Conservation (phyloP, 768 basidiomycete species). For the Cystofilobasidium ferigula region DNA sequence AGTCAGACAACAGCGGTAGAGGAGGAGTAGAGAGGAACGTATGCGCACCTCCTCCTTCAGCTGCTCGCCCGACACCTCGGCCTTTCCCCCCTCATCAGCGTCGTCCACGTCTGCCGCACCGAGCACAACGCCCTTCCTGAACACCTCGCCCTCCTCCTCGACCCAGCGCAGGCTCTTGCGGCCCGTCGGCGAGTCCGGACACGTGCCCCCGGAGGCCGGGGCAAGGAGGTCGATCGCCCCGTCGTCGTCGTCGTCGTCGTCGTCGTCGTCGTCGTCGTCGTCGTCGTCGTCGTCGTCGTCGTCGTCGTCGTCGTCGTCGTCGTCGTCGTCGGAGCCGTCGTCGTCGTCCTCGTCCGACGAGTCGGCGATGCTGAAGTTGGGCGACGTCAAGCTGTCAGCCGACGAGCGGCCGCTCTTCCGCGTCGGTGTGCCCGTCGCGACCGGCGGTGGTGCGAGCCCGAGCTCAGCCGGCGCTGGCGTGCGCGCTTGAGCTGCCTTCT, state of each 20-base stretch:
- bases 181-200: slow-evolving; percentile 28
- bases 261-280: neutral
- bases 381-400: slow-evolving; percentile 57
- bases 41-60: slow-evolving; percentile 49
- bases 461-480: neutral
- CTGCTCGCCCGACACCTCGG: slow-evolving; percentile 57
- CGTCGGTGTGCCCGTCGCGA: neutral
- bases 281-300: neutral
- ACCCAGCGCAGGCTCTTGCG: slow-evolving; percentile 54
- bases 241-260: neutral
- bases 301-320: neutral
- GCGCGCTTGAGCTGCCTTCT: neutral
- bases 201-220: neutral
- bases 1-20: neutral
- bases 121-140: slow-evolving; percentile 74
- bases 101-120: slow-evolving; percentile 49
- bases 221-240: neutral
- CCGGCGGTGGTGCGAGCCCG: neutral
- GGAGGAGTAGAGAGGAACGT: slow-evolving; percentile 38
- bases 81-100: slow-evolving; percentile 53
- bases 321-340: slow-evolving; percentile 37
- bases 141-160: slow-evolving; percentile 91
- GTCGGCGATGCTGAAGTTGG: slow-evolving; percentile 47
- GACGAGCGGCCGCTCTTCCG: slow-evolving; percentile 47
- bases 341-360: slow-evolving; percentile 38